Conservation (phyloP, 192 early-diverging fungal species). For the Linderina pennispora region DNA sequence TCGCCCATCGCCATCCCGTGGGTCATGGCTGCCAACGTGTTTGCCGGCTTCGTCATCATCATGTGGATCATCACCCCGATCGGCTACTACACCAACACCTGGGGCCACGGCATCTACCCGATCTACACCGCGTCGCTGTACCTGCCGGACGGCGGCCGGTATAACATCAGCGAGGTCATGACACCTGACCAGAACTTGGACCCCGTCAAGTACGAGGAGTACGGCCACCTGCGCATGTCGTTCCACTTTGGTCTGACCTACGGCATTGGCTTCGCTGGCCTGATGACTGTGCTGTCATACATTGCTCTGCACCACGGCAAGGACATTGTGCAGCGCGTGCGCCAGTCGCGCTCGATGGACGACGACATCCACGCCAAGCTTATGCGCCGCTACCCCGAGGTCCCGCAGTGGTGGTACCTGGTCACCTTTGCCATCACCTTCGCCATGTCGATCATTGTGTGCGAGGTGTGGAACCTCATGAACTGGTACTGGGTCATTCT, state of each 20-base stretch:
- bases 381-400: constrained; percentile 57
- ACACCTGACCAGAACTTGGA: constrained; percentile 41
- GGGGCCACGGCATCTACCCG: constrained; percentile 41
- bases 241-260: constrained; percentile 53
- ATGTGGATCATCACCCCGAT: constrained; percentile 59
- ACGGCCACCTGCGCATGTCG: constrained; percentile 51
- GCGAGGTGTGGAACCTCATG: neutral
- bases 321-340: constrained; percentile 31
- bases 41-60: constrained; percentile 51
- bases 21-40: constrained; percentile 52
- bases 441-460: neutral
- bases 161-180: constrained; percentile 45
- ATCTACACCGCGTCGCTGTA: constrained; percentile 51
- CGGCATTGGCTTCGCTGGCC: constrained; percentile 48
- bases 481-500: constrained; percentile 57
- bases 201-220: constrained; percentile 40
- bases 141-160: constrained; percentile 35
- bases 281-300: constrained; percentile 53
- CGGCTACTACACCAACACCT: constrained; percentile 51
- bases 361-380: constrained; percentile 41
- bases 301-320: constrained; percentile 49
- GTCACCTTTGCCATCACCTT: neutral
- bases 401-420: constrained; percentile 62
- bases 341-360: constrained; percentile 45
- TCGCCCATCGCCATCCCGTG: constrained; percentile 59